Conservation (phyloP, 208 protist species). For the Leishmania arabica region DNA sequence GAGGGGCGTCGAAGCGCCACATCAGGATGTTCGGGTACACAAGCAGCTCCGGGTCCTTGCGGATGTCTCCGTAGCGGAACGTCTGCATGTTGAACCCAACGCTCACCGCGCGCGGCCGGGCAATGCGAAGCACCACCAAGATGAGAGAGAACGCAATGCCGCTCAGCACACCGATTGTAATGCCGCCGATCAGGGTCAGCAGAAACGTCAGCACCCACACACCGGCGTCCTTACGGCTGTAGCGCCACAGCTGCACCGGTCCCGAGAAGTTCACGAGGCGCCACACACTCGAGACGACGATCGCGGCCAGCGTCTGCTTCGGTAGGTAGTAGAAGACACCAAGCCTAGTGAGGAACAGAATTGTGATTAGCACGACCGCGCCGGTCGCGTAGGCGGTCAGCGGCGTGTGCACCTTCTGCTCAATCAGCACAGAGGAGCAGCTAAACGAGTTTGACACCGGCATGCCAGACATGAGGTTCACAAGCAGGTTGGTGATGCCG, state of each 20-base stretch:
- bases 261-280: conserved; percentile 54
- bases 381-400: conserved; percentile 45
- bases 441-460: conserved; percentile 62
- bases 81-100: conserved; percentile 62
- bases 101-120: conserved; percentile 47
- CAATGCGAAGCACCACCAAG: conserved; percentile 60
- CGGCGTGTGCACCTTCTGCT: conserved; percentile 47
- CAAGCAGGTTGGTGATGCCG: conserved; percentile 45
- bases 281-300: conserved; percentile 54
- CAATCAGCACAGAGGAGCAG: conserved; percentile 52
- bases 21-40: conserved; percentile 67
- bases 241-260: conserved; percentile 39
- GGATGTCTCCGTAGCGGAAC: conserved; percentile 51
- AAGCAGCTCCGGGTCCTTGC: conserved; percentile 59
- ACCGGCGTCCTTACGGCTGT: conserved; percentile 53
- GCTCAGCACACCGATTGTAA: conserved; percentile 55
- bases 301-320: conserved; percentile 57
- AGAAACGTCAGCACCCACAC: conserved; percentile 64
- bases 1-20: conserved; percentile 65
- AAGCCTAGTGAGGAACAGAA: conserved; percentile 46
- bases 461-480: conserved; percentile 54
- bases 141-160: conserved; percentile 57
- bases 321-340: conserved; percentile 64
- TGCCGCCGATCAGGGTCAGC: conserved; percentile 53
- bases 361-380: conserved; percentile 45